Percentiles rank a stretch among this genome's conserved stretches.
These are phyloP conservation scores for Cytospora piceicola DNA, from an alignment of 2,329 filamentous ascomycete genomes.

Conservation along the genomic window DNA sequence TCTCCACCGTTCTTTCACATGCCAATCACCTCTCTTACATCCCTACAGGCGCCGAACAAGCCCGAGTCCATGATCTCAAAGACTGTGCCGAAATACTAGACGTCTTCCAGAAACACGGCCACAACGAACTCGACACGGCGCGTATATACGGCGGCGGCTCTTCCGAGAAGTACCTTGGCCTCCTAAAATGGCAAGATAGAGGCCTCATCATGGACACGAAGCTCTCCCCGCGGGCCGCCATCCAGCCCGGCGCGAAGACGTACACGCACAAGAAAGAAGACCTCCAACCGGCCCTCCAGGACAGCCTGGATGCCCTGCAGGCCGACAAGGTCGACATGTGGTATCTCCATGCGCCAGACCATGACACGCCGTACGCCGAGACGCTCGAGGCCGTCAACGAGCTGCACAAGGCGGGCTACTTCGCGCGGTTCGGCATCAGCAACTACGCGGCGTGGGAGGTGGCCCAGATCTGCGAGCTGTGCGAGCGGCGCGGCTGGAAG, in stretches of 20 bases:
- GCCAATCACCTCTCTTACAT: not conserved
- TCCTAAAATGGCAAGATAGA: conserved; percentile 43
- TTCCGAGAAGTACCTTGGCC: conserved; percentile 59
- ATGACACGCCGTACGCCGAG: conserved; percentile 48
- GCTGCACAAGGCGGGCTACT: conserved; percentile 49
- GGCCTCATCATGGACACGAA: conserved; percentile 49
- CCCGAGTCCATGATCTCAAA: conserved; percentile 40
- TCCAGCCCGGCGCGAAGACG: conserved; percentile 19
- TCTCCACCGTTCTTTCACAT: not conserved
- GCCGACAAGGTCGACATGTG: conserved; percentile 48
- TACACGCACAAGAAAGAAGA: conserved; percentile 36
- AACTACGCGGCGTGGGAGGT: conserved; percentile 54
- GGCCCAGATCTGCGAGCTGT: conserved; percentile 50
- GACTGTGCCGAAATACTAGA: conserved; percentile 66
- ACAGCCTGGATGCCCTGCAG: conserved; percentile 45
- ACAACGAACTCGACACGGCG: conserved; percentile 72
- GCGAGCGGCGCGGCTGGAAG: conserved; percentile 45
- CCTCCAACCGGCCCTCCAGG: conserved; percentile 40
- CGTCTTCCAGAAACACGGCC: conserved; percentile 66
- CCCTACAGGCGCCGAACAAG: conserved; percentile 34
- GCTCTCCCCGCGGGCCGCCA: conserved; percentile 39
- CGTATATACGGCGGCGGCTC: conserved; percentile 65
- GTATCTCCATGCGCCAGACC: conserved; percentile 56
- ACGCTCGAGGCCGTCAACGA: conserved; percentile 52
- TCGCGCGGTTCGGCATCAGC: conserved; percentile 49